Evolutionary conservation across 345 rosid genomes (phyloP), one percentile per base, ranked within the genome.

Genomic region (Corchorus olitorius): DNA sequence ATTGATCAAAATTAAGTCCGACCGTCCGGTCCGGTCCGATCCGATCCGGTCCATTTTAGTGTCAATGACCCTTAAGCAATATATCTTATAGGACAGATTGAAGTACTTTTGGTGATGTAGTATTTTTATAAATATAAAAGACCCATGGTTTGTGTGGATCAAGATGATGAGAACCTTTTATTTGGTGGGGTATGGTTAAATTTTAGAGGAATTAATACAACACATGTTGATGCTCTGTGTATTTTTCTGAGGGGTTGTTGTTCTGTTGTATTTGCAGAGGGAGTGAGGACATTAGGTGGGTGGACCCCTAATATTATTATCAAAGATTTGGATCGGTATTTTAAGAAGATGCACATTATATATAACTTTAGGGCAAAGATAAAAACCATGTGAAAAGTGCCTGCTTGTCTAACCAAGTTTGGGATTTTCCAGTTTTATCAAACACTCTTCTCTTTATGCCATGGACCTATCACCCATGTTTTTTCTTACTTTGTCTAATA

Each of bases 241-340:
- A 4, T 60, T 4, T 27, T 33, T 60, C 5, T 33, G 5, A 7
- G 64, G 22, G 34, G 12, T 62, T 46, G 15, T 2, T 43, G 70
- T 4, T 52, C 16, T 22, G 58, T 54, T 53, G 43, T 43, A 1
- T 70, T 58, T 64, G 46, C 46, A 27, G 4, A n/a, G 43, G 43
- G 43, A 39, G 43, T 39, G 43, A 39, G 50, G 77, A 67, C 79
- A 72, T 11, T 41, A 2, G 39, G 72, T 41, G 4, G 27, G 72
- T 78, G 84, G 86, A 76, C 76, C 82, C 82, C 66, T 35, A 74
- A 73, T 35, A 72, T 50, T 46, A 49, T 62, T 34, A 66, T 76
- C 56, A 72, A 22, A 73, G 80, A 80, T 80, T 80, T 80, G 83
- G 83, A 76, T 59, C 80, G 80, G 54, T 73, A 73, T 76, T 76